Base-by-base conservation (phyloP, 805 yeast species). In the Starmerella floricola region DNA sequence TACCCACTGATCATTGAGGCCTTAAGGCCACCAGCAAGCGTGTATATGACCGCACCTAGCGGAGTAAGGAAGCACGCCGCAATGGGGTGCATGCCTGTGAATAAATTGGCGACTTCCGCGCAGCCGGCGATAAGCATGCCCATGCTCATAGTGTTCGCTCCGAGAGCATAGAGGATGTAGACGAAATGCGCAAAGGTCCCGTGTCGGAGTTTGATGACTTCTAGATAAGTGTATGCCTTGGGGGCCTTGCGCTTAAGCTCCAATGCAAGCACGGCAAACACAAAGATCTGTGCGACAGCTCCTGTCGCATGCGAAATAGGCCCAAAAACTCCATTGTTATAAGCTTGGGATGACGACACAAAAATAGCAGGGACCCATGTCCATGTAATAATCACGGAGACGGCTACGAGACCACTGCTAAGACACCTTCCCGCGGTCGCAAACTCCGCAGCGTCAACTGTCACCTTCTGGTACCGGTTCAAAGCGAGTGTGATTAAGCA, bases 371-470 rank as follows among this genome's bases (percentile, higher is more conserved):
- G 81, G 15, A 82, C 81, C 85, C 85, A 78, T 11, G 95, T 84
- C 96, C 96, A 87, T 8, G 88, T 77, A 8, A 87, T 78, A 6
- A 86, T 94, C 24, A 87, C 95, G 8, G 94, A 94, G 5, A 94
- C 78, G 4, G 88, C 77, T 48, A 85, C 79, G 51, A 87, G 67
- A 38, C 91, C 88, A 0, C 88, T 78, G 53, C 79, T 81, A 31
- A 87, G 93, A 3, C 82, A 69, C 58, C 95, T 72, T 50, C 95
- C 95, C 28, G 95, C 95, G 5, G 95, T 85, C 3, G 91, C 74
- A 53, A 86, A 87, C 58, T 85, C 94, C 63, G 86, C 95, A 4
- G 95, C 85, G 4, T 94, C 83, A 62, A 84, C 78, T 42, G 80
- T 71, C 61, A 87, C 95, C 53, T 74, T 73, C 57, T 83, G 87